phyloP scores from a whole-genome alignment of 345 rosid species.

The Citrus maxima region DNA sequence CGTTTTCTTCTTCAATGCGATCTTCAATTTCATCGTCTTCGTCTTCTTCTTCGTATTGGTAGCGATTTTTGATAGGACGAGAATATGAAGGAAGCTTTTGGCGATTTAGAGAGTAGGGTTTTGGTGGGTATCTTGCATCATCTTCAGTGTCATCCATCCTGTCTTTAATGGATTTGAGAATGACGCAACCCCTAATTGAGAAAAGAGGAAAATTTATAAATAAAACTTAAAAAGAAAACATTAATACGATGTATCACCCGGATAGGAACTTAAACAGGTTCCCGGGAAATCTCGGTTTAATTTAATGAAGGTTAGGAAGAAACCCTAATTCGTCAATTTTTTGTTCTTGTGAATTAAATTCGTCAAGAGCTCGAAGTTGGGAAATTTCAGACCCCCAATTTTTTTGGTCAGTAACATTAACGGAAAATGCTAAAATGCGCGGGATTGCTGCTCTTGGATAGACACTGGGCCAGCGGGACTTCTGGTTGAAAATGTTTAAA shows the following conservation, averaged over 20 bases:
- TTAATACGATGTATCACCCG: not conserved
- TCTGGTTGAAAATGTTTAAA: not conserved
- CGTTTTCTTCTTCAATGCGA: conserved; percentile 17
- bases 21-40: conserved; percentile 21
- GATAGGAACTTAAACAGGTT: not conserved
- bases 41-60: conserved; percentile 23
- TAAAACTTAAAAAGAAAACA: too few species aligned
- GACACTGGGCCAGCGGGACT: not conserved
- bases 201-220: not conserved
- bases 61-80: conserved; percentile 12
- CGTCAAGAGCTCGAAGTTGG: not conserved
- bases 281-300: not conserved
- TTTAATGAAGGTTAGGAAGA: not conserved
- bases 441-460: not conserved
- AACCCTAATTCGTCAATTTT: not conserved
- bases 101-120: conserved; percentile 30
- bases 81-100: conserved; percentile 21
- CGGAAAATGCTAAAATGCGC: not conserved
- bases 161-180: not conserved
- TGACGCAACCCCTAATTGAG: not conserved
- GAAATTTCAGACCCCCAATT: not conserved
- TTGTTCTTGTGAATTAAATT: too few species aligned
- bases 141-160: conserved; percentile 28
- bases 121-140: conserved; percentile 25
- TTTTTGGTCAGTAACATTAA: not conserved